These are phyloP conservation scores for Plantago elongata DNA, from an alignment of 257 asterid genomes.

Conservation along the genomic window DNA sequence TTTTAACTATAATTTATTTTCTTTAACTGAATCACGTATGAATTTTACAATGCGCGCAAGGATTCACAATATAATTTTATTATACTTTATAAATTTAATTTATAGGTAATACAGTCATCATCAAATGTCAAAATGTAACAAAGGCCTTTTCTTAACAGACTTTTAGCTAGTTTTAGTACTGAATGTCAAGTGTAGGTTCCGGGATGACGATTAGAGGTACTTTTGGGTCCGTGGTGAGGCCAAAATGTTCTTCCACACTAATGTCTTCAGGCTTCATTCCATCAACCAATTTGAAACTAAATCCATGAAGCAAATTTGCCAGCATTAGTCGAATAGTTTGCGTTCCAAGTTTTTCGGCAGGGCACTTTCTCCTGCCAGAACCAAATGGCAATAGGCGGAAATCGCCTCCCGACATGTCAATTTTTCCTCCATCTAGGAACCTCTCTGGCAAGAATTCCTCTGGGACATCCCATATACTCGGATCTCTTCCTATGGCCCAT, in stretches of 20 bases:
- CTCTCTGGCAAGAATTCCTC: slow-evolving; percentile 18
- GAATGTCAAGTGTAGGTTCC: slow-evolving; percentile 24
- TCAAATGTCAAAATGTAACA: no score
- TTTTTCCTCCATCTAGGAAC: slow-evolving; percentile 2
- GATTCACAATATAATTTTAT: no score
- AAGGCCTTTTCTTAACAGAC: no score
- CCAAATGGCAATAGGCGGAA: slow-evolving; percentile 21
- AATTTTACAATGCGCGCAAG: no score
- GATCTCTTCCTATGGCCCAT: slow-evolving; percentile 25
- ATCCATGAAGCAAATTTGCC: slow-evolving; percentile 30
- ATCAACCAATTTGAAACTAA: slow-evolving; percentile 18
- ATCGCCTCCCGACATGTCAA: slow-evolving; percentile 11
- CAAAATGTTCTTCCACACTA: slow-evolving; percentile 20
- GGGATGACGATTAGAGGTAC: slow-evolving; percentile 14
- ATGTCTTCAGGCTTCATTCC: slow-evolving; percentile 21
- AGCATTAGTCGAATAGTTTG: slow-evolving; percentile 5
- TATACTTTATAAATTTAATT: no score
- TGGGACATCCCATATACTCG: slow-evolving; percentile 12
- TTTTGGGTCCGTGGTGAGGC: slow-evolving; percentile 23
- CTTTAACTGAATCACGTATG: no score
- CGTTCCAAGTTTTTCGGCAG: slow-evolving; percentile 19
- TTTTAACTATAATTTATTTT: no score
- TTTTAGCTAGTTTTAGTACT: not conserved
- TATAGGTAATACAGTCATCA: no score
- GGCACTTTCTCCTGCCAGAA: slow-evolving; percentile 18